Evolutionary conservation across 306 rosid genomes (phyloP), one percentile per base, ranked within the genome.

Genomic region (Casuarina equisetifolia): DNA sequence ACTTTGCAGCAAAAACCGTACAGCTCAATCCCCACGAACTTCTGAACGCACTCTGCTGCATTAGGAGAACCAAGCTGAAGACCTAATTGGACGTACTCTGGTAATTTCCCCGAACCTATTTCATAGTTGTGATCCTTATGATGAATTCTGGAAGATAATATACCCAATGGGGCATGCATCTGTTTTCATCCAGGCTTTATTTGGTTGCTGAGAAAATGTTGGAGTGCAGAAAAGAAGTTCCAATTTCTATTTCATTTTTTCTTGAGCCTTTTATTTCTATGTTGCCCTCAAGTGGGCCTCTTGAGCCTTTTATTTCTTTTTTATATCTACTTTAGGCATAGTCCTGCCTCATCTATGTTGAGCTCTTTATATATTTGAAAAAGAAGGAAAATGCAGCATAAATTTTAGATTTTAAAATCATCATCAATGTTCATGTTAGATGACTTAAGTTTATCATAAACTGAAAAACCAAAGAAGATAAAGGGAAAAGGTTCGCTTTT

Each of bases 101-200:
- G 88, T 88, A 72, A 81, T 73, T 67, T 40, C 48, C 71, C 44
- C 16, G 69, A 52, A 61, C 82, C 49, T 72, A 35, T 40, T 54
- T 45, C n/a, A n/a, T 45, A 9, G 9, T 25, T 17, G 39, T 78
- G 57, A 57, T 12, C 68, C 74, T n/a, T 25, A 13, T 13, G 45
- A 15, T 38, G 17, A 63, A 63, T 63, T 63, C 69, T 39, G 42
- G 20, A 15, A 63, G 3, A 38, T 63, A 63, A 63, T 39, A 13
- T 45, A 35, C 40, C 44, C 46, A 16, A 17, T 12, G 16, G 17
- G 35, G 20, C 17, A 38, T 38, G 45, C 69, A 16, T 15, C 38
- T 13, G 69, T 32, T 58, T 58, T 58, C 64, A 25, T 58, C 25
- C 3, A 9, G 64, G 64, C 64, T 58, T 32, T 58, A 7, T 58